phyloP scores from a whole-genome alignment of 768 basidiomycete species.

The Termitomyces sp. region DNA sequence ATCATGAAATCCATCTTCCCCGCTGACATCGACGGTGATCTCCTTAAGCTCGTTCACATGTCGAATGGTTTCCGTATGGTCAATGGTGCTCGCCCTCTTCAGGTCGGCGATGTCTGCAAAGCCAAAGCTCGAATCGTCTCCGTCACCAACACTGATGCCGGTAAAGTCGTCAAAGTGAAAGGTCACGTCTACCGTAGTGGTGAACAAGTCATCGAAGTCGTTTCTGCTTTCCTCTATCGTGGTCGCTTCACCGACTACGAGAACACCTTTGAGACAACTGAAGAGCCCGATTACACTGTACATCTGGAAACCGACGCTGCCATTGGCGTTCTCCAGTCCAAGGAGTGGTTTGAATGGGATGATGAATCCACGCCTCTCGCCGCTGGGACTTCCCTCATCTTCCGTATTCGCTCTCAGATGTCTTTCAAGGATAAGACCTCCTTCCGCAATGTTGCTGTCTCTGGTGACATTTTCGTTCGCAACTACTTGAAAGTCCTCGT shows the following conservation, averaged over 20 bases:
- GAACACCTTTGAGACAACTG: slow-evolving; percentile 92
- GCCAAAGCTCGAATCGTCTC: slow-evolving; percentile 87
- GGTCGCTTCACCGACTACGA: slow-evolving; percentile 91
- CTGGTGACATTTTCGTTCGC: slow-evolving; percentile 83
- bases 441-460: slow-evolving; percentile 76
- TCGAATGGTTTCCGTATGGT: slow-evolving; percentile 95
- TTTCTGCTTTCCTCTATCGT: slow-evolving; percentile 95
- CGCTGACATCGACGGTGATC: slow-evolving; percentile 82
- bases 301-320: slow-evolving; percentile 70
- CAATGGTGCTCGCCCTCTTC: slow-evolving; percentile 69
- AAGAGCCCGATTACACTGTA: slow-evolving; percentile 87
- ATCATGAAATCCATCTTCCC: slow-evolving; percentile 99
- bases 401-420: slow-evolving; percentile 84
- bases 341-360: slow-evolving; percentile 98
- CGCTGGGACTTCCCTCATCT: slow-evolving; percentile 80
- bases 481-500: slow-evolving; percentile 86
- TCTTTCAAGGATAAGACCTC: slow-evolving; percentile 90
- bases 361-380: slow-evolving; percentile 74
- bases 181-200: slow-evolving; percentile 77
- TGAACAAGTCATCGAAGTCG: slow-evolving; percentile 86
- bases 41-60: slow-evolving; percentile 93
- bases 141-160: slow-evolving; percentile 85
- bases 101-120: slow-evolving; percentile 86
- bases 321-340: slow-evolving; percentile 89
- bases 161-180: slow-evolving; percentile 91